phyloP scores from a whole-genome alignment of 345 rosid genomes.

The Rubroshorea leprosula region DNA sequence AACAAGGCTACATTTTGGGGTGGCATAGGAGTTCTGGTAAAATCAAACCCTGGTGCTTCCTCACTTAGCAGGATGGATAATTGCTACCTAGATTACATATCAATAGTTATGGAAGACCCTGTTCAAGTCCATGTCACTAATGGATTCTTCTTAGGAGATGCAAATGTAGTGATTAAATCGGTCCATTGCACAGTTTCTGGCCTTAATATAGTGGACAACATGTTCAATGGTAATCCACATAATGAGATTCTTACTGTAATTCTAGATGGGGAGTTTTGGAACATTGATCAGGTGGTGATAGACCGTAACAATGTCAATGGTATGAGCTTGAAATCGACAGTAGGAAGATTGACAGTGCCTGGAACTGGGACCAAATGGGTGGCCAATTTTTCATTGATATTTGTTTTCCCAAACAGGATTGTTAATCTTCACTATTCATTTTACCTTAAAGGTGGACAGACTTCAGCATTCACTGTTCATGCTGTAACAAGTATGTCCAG shows the following conservation, averaged over 20 bases:
- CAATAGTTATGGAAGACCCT: conserved; percentile 56
- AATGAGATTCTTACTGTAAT: conserved; percentile 33
- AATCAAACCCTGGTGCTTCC: conserved; percentile 10
- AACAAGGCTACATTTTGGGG: conserved; percentile 67
- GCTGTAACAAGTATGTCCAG: conserved; percentile 47
- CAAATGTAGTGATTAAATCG: conserved; percentile 40
- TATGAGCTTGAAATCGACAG: conserved; percentile 53
- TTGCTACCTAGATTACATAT: conserved; percentile 62
- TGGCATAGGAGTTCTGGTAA: conserved; percentile 57
- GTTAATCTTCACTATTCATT: conserved; percentile 55
- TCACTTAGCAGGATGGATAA: conserved; percentile 48
- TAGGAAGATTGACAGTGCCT: conserved; percentile 32
- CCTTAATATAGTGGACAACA: conserved; percentile 44
- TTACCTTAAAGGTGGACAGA: conserved; percentile 13
- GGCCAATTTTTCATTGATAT: conserved; percentile 47
- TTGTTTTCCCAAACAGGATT: conserved; percentile 57
- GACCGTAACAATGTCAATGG: conserved; percentile 50
- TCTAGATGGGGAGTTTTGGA: conserved; percentile 48
- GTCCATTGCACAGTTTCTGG: conserved; percentile 45
- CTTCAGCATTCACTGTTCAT: conserved; percentile 21
- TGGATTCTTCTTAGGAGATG: conserved; percentile 62
- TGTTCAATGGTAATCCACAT: conserved; percentile 38
- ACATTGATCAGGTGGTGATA: conserved; percentile 51
- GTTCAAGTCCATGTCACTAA: conserved; percentile 58
- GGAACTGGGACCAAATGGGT: conserved; percentile 60